Evolutionary conservation across 345 rosid species (phyloP), one percentile per base, ranked within the genome.

Genomic region (Erodium maritimum): DNA sequence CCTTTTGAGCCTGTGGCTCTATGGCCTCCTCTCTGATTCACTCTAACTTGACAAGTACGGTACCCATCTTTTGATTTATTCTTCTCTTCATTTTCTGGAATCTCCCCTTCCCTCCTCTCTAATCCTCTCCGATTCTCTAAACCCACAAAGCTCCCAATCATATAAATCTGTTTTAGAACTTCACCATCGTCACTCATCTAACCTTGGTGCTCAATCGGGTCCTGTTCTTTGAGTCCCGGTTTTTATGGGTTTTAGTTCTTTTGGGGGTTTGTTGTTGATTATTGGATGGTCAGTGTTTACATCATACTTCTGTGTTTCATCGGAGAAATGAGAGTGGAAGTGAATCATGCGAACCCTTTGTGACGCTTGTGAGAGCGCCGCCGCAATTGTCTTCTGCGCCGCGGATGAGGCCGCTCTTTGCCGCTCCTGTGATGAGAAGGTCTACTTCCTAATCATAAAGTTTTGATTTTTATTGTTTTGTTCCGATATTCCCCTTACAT

Each of bases 381-480:
- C 87, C 52, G 97, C 97, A n/a, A 65, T 74, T 56, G 77, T 85
- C 51, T 91, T 87, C 75, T 91, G 96, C 56, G 96, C 96, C 22
- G 94, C 90, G 29, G 89, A 87, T 64, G 94, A 87, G 76, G 94
- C 96, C 17, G 86, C 94, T 16, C 91, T 91, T 50, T 91, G 94
- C 69, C 74, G 61, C 67, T 69, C 87, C 68, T 91, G 96, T 64
- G 97, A 87, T 60, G 79, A 80, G 20, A 85, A 80, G 83, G 97
- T 80, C 21, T 45, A 59, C 51, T 34, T 46, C 64, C 50, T 57
- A n/a, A n/a, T n/a, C 37, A 5, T 29, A 29, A 29, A 29, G 37
- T 4, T 29, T 11, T 11, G 8, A 29, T 29, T 29, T 19, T 6
- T 19, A 37, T 42, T 16, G 21, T 52, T 29, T 0, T 62, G 14